Evolutionary conservation across 257 asterid genomes (phyloP), one percentile per base, ranked within the genome.

Genomic region (Ajuga chamaepitys): DNA sequence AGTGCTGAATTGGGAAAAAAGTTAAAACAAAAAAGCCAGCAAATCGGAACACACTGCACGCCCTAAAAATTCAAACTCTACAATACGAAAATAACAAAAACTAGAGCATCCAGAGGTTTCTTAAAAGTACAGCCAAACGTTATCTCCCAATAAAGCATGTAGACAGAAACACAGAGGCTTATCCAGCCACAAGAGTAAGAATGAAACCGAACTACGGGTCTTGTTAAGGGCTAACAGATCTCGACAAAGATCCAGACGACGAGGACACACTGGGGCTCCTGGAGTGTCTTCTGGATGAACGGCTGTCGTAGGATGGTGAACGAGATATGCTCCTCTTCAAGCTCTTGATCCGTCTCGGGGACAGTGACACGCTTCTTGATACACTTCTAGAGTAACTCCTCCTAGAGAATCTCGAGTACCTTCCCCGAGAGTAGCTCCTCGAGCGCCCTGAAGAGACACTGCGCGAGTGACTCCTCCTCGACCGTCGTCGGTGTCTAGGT

Each of bases 261-360:
- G 85, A 83, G 66, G 82, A 46, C 0, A 46, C 81, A 28, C 82
- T 77, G 4, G 74, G 75, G 38, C 92, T 75, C 65, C 95, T 80
- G 1, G 87, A 72, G 63, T 63, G 77, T 45, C 80, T 80, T 52
- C 95, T 67, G 0, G 87, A 81, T 2, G 86, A 80, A 17, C 73
- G 59, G 48, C 91, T 80, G 14, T 57, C 75, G 0, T 59, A 41
- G 20, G 88, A 81, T 2, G 57, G 53, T 3, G 56, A 32, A 12
- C 66, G 75, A 0, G 75, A 68, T 1, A 0, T 17, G 9, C 60
- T 62, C 79, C 77, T 75, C 70, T 75, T 80, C 24, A 48, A 22
- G 48, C 80, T 69, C 54, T 48, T 74, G 58, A 48, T 47, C 3
- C 51, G 75, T 13, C 38, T 34, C 0, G 84, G 84, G 9, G 80